phyloP scores from a whole-genome alignment of 2,329 filamentous ascomycete species.

The Talaromyces sp. region DNA sequence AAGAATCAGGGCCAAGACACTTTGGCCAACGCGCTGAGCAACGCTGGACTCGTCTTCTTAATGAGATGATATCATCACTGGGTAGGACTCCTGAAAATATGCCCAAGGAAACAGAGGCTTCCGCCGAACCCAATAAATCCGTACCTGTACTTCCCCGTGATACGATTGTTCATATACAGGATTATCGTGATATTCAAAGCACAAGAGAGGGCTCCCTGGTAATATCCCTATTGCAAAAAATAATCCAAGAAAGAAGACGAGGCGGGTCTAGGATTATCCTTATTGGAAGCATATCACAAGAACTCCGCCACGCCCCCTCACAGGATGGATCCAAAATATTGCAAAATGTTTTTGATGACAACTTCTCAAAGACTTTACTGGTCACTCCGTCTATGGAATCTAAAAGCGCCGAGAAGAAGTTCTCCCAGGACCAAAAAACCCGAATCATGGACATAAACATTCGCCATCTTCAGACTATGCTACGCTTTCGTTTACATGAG shows the following conservation, averaged over 20 bases:
- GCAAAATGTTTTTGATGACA: conserved; percentile 49
- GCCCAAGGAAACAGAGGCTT: conserved; percentile 10
- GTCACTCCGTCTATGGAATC: conserved; percentile 54
- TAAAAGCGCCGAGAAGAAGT: conserved; percentile 41
- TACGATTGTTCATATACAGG: conserved; percentile 76
- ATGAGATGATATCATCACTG: conserved; percentile 37
- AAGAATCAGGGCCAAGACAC: conserved; percentile 19
- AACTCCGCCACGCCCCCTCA: conserved; percentile 47
- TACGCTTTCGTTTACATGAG: conserved; percentile 47
- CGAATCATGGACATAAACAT: conserved; percentile 62
- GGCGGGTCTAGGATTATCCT: conserved; percentile 73
- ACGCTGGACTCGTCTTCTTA: conserved; percentile 38
- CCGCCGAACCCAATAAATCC: conserved; percentile 9
- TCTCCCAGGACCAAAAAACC: conserved; percentile 53
- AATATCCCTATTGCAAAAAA: conserved; percentile 68
- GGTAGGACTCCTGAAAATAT: conserved; percentile 7
- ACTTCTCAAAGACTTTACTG: conserved; percentile 57
- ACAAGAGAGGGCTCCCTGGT: conserved; percentile 71
- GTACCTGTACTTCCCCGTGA: conserved; percentile 32
- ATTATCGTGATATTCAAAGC: conserved; percentile 76
- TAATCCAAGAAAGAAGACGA: conserved; percentile 72
- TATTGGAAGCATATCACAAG: conserved; percentile 71
- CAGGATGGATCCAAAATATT: conserved; percentile 49
- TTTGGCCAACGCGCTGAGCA: conserved; percentile 30
- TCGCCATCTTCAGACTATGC: conserved; percentile 66